Conservation (phyloP, 306 rosid species). For the Cercis canadensis region DNA sequence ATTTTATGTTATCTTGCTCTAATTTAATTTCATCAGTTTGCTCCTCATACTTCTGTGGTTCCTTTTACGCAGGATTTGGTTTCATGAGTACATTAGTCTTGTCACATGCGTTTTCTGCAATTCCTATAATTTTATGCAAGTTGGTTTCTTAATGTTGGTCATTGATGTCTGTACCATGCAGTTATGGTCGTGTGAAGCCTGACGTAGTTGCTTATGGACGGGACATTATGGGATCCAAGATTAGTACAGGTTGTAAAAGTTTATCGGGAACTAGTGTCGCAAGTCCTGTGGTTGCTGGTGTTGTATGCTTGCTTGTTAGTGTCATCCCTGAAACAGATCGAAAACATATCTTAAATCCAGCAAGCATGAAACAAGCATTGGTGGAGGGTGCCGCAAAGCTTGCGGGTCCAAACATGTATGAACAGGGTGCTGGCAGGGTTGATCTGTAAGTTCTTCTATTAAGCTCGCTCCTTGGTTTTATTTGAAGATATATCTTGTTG, state of each 20-base stretch:
- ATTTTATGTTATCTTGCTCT: no score
- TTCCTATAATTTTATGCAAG: slow-evolving; percentile 22
- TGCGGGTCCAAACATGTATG: slow-evolving; percentile 85
- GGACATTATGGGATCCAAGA: slow-evolving; percentile 97
- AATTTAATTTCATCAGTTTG: not conserved
- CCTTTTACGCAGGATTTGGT: not conserved
- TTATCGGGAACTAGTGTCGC: slow-evolving; percentile 99
- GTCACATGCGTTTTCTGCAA: not conserved
- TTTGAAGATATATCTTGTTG: not conserved
- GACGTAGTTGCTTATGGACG: slow-evolving; percentile 98
- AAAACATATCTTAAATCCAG: slow-evolving; percentile 81
- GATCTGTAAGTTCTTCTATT: slow-evolving; percentile 74
- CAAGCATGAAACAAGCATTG: slow-evolving; percentile 99
- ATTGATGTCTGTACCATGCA: slow-evolving; percentile 34
- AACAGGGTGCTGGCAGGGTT: slow-evolving; percentile 99
- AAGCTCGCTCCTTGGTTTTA: not conserved
- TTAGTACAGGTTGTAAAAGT: slow-evolving; percentile 95
- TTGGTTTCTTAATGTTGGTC: slow-evolving; percentile 28
- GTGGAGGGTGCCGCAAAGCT: slow-evolving; percentile 98
- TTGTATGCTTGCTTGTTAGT: slow-evolving; percentile 96
- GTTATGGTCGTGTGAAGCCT: slow-evolving; percentile 97
- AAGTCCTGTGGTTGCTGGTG: slow-evolving; percentile 98
- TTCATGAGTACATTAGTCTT: not conserved
- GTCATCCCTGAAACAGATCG: slow-evolving; percentile 77
- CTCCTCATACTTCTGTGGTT: not conserved